These are phyloP conservation scores for Avicennia marina DNA, from an alignment of 257 asterid species.

Conservation along the genomic window DNA sequence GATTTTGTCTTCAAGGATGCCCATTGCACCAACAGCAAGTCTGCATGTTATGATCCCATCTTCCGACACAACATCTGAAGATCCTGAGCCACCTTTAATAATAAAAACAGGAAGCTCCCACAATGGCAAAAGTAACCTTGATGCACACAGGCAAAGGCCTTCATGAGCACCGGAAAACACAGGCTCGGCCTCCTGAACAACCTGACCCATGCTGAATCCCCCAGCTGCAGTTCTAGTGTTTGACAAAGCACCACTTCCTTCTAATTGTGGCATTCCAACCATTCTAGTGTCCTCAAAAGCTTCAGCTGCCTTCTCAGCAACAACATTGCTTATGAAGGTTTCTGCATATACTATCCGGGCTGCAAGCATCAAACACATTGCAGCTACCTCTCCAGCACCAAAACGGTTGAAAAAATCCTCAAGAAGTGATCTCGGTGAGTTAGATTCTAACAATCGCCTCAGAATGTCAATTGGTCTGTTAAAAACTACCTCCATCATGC, in stretches of 20 bases:
- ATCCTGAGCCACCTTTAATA: conserved; percentile 50
- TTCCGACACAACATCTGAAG: conserved; percentile 47
- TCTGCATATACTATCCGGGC: conserved; percentile 64
- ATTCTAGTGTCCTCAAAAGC: conserved; percentile 96
- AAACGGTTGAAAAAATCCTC: conserved; percentile 89
- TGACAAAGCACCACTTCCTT: conserved; percentile 84
- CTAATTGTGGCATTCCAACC: conserved; percentile 94
- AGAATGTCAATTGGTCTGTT: conserved; percentile 89
- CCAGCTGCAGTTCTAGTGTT: conserved; percentile 81
- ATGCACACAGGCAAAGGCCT: conserved; percentile 87
- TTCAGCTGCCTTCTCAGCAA: conserved; percentile 96
- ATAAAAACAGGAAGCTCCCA: conserved; percentile 97
- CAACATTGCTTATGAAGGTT: conserved; percentile 58
- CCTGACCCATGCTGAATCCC: conserved; percentile 99
- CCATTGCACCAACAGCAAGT: conserved; percentile 77
- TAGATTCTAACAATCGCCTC: conserved; percentile 76
- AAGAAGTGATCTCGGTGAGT: conserved; percentile 69
- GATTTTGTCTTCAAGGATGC: conserved; percentile 79
- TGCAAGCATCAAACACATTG: conserved; percentile 94
- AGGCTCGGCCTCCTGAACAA: conserved; percentile 96
- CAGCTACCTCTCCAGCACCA: conserved; percentile 94
- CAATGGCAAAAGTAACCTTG: conserved; percentile 83
- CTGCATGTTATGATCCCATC: conserved; percentile 67
- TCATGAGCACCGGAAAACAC: conserved; percentile 93
- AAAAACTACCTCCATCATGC: conserved; percentile 94